Evolutionary conservation across 2,329 filamentous ascomycete species (phyloP), one percentile per base, ranked within the genome.

Genomic region (Mollisia scopiformis): DNA sequence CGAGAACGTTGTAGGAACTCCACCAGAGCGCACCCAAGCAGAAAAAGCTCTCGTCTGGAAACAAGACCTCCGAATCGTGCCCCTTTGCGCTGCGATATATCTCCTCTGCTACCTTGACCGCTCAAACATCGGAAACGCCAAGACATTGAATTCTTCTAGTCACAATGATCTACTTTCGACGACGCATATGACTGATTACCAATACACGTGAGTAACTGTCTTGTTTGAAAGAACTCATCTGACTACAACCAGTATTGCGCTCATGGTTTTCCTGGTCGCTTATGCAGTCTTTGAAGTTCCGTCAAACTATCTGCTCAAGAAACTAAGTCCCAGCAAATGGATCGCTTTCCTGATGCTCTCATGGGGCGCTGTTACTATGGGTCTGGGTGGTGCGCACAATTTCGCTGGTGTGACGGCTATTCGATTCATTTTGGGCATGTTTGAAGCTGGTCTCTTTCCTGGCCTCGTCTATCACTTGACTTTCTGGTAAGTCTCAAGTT

Each of bases 81-180:
- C 88, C 1, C 75, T 90, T 14, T 84, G 80, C n/a, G 84, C 85
- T 6, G 76, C 74, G 55, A 88, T 90, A 54, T 91, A 89, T 72
- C 79, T 90, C 49, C 79, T 90, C 23, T 88, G 85, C 74, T 90
- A 88, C 71, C 80, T 90, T 25, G 88, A 90, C 73, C 79, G 85
- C 46, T 83, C 85, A 58, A 91, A 90, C 73, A 90, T 91, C 59
- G 87, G 86, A 78, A 89, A 89, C 71, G 86, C 87, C 43, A 87
- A 85, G 73, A 84, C 89, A 27, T 78, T 90, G 63, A 90, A 91
- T 70, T 76, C 81, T 21, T 78, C 83, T 11, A 82, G 82, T 0
- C 73, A 79, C 47, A 77, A 90, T 71, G 86, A 89, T 74, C 81
- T 91, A 66, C 80, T 89, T 35, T 78, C 80, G 19, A 81, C 85